These are phyloP conservation scores for Polyporus tsugae DNA, from an alignment of 1,284 basidiomycete species.

Conservation along the genomic window DNA sequence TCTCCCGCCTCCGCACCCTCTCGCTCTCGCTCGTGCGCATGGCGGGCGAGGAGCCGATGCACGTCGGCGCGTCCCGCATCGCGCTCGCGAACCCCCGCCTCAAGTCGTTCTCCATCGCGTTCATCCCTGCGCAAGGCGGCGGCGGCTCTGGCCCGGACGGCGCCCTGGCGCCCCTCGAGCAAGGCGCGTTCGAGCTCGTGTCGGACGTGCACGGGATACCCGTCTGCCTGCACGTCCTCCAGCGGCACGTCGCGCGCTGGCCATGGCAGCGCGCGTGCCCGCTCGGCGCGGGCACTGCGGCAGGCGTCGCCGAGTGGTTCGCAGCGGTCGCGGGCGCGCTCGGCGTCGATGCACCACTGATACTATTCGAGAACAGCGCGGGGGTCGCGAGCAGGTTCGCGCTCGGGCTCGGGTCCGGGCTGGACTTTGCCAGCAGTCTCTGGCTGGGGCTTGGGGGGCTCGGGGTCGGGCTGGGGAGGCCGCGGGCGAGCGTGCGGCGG, in stretches of 20 bases:
- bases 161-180: conserved; percentile 44
- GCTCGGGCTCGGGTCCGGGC: conserved; percentile 44
- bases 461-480: conserved; percentile 17
- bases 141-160: conserved; percentile 38
- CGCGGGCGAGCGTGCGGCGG: conserved; percentile 35
- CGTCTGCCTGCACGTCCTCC: conserved; percentile 51
- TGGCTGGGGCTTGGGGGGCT: background rate
- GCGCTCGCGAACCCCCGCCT: conserved; percentile 72
- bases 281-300: background rate
- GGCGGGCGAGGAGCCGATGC: conserved; percentile 67
- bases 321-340: conserved; percentile 27
- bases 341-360: conserved; percentile 24
- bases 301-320: conserved; percentile 29
- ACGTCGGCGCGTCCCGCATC: conserved; percentile 64
- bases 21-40: conserved; percentile 69
- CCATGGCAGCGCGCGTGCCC: conserved; percentile 19
- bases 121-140: conserved; percentile 51
- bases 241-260: conserved; percentile 51
- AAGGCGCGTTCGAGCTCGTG: conserved; percentile 62
- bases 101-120: conserved; percentile 65
- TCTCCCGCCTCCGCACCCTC: conserved; percentile 67
- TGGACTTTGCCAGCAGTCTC: conserved; percentile 12
- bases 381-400: conserved; percentile 41
- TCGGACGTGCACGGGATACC: conserved; percentile 54
- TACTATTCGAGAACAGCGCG: conserved; percentile 21